phyloP scores from a whole-genome alignment of 2,329 filamentous ascomycete genomes.

The Colletotrichum chlorophyti region DNA sequence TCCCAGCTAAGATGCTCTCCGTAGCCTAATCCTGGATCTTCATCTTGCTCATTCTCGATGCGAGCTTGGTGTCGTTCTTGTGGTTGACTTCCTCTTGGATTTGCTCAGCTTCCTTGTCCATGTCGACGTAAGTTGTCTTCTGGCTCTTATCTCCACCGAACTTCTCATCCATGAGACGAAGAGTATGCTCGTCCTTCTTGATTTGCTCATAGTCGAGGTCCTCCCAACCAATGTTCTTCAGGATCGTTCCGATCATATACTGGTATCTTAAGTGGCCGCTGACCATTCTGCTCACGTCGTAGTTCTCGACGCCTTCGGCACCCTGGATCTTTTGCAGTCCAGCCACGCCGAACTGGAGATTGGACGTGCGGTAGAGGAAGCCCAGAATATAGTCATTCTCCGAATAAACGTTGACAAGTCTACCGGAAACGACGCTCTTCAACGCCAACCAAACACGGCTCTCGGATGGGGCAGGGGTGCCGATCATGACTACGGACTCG shows the following conservation, averaged over 20 bases:
- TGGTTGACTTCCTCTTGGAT: slow-evolving; percentile 34
- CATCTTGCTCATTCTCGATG: slow-evolving; percentile 36
- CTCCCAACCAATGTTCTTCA: slow-evolving; percentile 73
- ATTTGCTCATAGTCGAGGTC: slow-evolving; percentile 59
- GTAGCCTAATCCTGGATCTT: slow-evolving; percentile 31
- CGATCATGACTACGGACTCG: slow-evolving; percentile 86
- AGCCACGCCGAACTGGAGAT: slow-evolving; percentile 82
- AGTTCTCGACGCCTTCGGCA: slow-evolving; percentile 71
- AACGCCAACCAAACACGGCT: slow-evolving; percentile 77
- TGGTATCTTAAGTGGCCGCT: slow-evolving; percentile 76
- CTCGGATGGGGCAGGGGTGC: slow-evolving; percentile 78
- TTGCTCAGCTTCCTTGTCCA: slow-evolving; percentile 27
- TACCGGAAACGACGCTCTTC: slow-evolving; percentile 79
- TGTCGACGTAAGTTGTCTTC: slow-evolving; percentile 20
- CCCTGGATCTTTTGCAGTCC: slow-evolving; percentile 79
- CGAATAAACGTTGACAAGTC: slow-evolving; percentile 90
- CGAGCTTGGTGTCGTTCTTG: slow-evolving; percentile 31
- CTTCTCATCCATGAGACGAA: slow-evolving; percentile 41
- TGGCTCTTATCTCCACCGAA: slow-evolving; percentile 43
- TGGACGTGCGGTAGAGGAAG: slow-evolving; percentile 85
- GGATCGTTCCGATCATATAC: slow-evolving; percentile 69
- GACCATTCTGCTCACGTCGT: slow-evolving; percentile 70
- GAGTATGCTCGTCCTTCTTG: slow-evolving; percentile 37
- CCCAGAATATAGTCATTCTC: slow-evolving; percentile 87
- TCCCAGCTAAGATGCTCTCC: slow-evolving; percentile 26